phyloP scores from a whole-genome alignment of 257 asterid species.

The Solanum rostratum region DNA sequence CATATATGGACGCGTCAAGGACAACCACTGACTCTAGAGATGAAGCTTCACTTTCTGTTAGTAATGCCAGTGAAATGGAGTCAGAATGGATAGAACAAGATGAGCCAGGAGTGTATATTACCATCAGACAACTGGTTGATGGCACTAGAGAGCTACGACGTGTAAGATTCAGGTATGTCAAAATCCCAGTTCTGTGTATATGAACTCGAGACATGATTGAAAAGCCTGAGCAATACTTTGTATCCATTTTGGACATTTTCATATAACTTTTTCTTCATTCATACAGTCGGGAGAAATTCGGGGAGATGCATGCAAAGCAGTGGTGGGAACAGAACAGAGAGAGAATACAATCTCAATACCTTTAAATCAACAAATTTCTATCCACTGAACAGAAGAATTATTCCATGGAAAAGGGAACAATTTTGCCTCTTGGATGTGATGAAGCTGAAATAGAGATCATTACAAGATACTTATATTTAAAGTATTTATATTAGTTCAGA shows the following conservation, averaged over 20 bases:
- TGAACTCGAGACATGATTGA: neutral
- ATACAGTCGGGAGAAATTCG: constrained; percentile 76
- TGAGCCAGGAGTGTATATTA: constrained; percentile 84
- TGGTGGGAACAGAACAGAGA: constrained; percentile 99
- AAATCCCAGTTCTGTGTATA: neutral
- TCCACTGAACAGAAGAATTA: neutral
- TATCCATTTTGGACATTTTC: neutral
- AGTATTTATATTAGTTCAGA: neutral
- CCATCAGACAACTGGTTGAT: constrained; percentile 79
- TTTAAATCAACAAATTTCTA: constrained; percentile 7
- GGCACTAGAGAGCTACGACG: constrained; percentile 94
- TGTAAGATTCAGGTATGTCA: constrained; percentile 79
- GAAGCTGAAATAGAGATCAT: neutral
- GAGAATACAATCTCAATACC: constrained; percentile 86
- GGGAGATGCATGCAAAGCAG: constrained; percentile 75
- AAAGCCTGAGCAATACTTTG: neutral
- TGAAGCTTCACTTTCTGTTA: constrained; percentile 77
- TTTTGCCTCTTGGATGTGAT: neutral
- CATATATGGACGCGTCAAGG: constrained; percentile 70
- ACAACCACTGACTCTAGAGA: constrained; percentile 76
- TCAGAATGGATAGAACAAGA: constrained; percentile 95
- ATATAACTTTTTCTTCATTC: neutral
- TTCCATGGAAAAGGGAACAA: neutral
- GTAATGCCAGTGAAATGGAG: constrained; percentile 89
- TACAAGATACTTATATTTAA: neutral